Conservation (phyloP, 768 basidiomycete genomes). For the Boletus sp. region DNA sequence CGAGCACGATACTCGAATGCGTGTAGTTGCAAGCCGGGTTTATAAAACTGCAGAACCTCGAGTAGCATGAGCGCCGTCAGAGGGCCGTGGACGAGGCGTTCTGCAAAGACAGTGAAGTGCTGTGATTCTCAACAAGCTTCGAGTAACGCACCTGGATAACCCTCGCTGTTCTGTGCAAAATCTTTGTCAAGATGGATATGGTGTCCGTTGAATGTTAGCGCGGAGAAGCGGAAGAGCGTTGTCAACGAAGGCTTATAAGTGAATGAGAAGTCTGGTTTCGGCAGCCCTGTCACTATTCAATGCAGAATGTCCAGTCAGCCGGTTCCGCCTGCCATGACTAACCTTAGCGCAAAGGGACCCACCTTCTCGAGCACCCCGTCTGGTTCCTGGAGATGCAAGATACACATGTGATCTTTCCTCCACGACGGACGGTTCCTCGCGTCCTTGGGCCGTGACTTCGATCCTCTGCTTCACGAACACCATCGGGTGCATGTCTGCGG, state of each 20-base stretch:
- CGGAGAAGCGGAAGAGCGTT: conserved; percentile 83
- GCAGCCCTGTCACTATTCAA: conserved; percentile 49
- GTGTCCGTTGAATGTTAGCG: conserved; percentile 84
- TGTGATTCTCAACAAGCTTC: background rate
- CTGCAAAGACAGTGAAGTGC: conserved; percentile 35
- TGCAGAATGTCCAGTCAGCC: background rate
- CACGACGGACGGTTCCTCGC: conserved; percentile 44
- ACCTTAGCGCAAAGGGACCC: background rate
- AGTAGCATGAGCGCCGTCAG: conserved; percentile 78
- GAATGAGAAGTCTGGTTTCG: conserved; percentile 58
- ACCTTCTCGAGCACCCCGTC: conserved; percentile 46
- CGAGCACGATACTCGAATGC: conserved; percentile 69
- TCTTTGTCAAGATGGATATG: conserved; percentile 80
- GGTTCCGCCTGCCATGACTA: background rate
- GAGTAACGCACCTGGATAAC: conserved; percentile 56
- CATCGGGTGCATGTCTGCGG: conserved; percentile 53
- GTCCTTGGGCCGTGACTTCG: conserved; percentile 46
- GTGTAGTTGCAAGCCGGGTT: conserved; percentile 46
- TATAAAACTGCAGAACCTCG: conserved; percentile 53
- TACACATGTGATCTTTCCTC: conserved; percentile 76
- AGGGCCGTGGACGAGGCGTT: conserved; percentile 84
- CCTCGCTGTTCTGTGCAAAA: conserved; percentile 64
- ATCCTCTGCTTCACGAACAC: conserved; percentile 73
- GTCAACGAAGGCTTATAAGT: conserved; percentile 64
- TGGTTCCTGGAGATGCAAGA: conserved; percentile 34